phyloP scores from a whole-genome alignment of 805 yeast genomes.

The Cyberlindnera bimundalis region DNA sequence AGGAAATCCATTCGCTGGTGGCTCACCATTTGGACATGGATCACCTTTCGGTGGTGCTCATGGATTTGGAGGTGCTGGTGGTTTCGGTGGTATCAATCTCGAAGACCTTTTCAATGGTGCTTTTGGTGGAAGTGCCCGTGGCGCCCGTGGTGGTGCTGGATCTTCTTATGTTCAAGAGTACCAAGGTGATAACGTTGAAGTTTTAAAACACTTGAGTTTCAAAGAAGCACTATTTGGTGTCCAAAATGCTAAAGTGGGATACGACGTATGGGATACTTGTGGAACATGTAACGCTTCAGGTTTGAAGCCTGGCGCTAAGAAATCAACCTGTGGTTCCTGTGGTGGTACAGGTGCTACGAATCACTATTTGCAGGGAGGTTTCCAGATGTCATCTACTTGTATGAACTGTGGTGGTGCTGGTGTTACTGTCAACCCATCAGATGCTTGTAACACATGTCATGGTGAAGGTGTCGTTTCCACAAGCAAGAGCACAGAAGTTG shows the following conservation, averaged over 20 bases:
- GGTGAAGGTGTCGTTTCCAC: slow-evolving; percentile 82
- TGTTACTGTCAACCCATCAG: slow-evolving; percentile 60
- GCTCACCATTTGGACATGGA: slow-evolving; percentile 43
- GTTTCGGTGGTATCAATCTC: slow-evolving; percentile 41
- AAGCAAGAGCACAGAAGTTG: slow-evolving; percentile 70
- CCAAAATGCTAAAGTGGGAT: slow-evolving; percentile 58
- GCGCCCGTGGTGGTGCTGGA: slow-evolving; percentile 14
- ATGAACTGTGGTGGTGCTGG: slow-evolving; percentile 86
- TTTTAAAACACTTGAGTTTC: slow-evolving; percentile 67
- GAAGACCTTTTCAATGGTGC: slow-evolving; percentile 59
- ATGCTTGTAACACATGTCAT: slow-evolving; percentile 76
- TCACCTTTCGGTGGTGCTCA: slow-evolving; percentile 40
- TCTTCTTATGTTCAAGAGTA: slow-evolving; percentile 63
- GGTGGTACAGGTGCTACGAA: slow-evolving; percentile 91
- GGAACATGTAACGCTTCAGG: slow-evolving; percentile 82
- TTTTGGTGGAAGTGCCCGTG: slow-evolving; percentile 16
- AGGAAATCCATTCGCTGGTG: slow-evolving; percentile 46
- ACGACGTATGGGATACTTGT: slow-evolving; percentile 75
- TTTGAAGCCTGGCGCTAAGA: slow-evolving; percentile 67
- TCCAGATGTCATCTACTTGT: slow-evolving; percentile 96
- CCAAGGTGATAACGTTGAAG: slow-evolving; percentile 86
- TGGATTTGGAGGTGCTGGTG: slow-evolving; percentile 13
- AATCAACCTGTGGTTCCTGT: slow-evolving; percentile 79
- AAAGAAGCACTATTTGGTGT: slow-evolving; percentile 87
- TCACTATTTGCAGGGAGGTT: slow-evolving; percentile 85